phyloP scores from a whole-genome alignment of 2,329 filamentous ascomycete genomes.

The Thermochaetoides dissita region DNA sequence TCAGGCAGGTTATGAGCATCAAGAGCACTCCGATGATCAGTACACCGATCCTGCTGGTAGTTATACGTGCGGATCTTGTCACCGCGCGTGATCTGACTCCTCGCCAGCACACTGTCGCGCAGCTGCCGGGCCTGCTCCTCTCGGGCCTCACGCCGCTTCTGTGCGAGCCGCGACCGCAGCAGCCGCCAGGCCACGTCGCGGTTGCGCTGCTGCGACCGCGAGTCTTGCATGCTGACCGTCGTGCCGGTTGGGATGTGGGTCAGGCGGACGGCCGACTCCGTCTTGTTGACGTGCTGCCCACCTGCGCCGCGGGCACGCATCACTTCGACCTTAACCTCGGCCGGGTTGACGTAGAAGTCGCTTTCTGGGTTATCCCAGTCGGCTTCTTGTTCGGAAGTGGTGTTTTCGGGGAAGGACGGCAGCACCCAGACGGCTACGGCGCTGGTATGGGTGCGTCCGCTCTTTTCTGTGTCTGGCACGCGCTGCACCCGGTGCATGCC shows the following conservation, averaged over 20 bases:
- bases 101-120: constrained; percentile 63
- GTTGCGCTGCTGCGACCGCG: constrained; percentile 79
- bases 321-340: constrained; percentile 71
- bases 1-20: constrained; percentile 69
- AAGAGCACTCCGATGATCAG: constrained; percentile 70
- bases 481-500: constrained; percentile 93
- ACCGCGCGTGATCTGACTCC: constrained; percentile 70
- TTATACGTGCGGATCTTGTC: constrained; percentile 96
- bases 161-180: constrained; percentile 67
- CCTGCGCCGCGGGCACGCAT: constrained; percentile 88
- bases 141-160: constrained; percentile 63
- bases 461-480: constrained; percentile 79
- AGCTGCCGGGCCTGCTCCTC: constrained; percentile 67
- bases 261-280: constrained; percentile 84
- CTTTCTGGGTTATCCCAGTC: constrained; percentile 73
- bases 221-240: constrained; percentile 84
- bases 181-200: constrained; percentile 76
- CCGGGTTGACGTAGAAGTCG: constrained; percentile 78
- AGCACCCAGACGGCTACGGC: constrained; percentile 86
- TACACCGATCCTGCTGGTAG: constrained; percentile 60
- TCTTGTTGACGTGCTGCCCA: constrained; percentile 97
- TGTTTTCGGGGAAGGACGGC: constrained; percentile 57
- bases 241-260: constrained; percentile 82
- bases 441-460: constrained; percentile 84
- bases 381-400: constrained; percentile 31